Evolutionary conservation across 2,329 filamentous ascomycete genomes (phyloP).

Genomic region (Rosellinia necatrix): DNA sequence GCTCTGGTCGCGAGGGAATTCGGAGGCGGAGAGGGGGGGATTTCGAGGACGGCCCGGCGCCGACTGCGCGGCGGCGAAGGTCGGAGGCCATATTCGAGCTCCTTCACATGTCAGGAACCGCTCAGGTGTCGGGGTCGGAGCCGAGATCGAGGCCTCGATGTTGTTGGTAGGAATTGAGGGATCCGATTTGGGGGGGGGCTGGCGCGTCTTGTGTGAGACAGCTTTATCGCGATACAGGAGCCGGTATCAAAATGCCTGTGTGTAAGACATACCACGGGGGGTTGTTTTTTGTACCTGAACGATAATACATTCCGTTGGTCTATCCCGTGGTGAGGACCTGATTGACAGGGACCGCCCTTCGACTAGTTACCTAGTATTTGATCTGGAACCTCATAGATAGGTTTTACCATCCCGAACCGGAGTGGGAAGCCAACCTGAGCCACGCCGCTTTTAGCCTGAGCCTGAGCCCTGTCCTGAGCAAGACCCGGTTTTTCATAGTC

Average conservation of each 20-base stretch:
- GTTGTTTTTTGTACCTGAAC: constrained; percentile 1
- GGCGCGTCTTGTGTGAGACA: neutral
- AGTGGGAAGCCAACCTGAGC: too few species aligned
- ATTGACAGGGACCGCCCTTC: constrained; percentile 5
- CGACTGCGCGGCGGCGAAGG: constrained; percentile 39
- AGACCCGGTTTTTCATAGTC: too few species aligned
- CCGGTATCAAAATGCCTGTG: too few species aligned
- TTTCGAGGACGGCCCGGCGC: constrained; percentile 38
- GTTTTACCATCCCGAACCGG: too few species aligned
- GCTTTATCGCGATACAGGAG: too few species aligned
- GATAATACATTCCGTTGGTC: too few species aligned
- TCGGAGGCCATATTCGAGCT: constrained; percentile 37
- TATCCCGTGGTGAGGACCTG: too few species aligned
- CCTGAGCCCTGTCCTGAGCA: too few species aligned
- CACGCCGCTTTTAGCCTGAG: too few species aligned
- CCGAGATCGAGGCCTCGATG: neutral
- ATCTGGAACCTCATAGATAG: too few species aligned
- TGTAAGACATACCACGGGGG: neutral
- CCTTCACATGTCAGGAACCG: constrained; percentile 36
- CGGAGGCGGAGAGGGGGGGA: constrained; percentile 32
- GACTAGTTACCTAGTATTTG: too few species aligned
- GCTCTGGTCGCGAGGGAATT: constrained; percentile 41
- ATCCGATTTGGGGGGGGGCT: neutral
- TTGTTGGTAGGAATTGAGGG: neutral
- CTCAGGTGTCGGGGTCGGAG: neutral